Conservation (phyloP, 2,329 filamentous ascomycete genomes). For the Gaeumannomyces tritici region DNA sequence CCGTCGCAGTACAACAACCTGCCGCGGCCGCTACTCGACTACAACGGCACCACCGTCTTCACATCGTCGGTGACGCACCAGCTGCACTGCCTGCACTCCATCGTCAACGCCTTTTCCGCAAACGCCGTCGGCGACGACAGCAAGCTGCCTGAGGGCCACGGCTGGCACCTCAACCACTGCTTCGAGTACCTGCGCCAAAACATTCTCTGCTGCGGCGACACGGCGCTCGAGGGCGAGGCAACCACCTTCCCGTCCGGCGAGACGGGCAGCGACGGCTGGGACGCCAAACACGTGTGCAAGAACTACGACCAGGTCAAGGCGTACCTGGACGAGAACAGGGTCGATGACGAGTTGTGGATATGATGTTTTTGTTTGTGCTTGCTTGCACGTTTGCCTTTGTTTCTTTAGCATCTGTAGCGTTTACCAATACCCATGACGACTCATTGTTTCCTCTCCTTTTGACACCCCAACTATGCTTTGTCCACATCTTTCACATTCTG, state of each 20-base stretch:
- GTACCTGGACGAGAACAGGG: constrained; percentile 21
- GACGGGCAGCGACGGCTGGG: constrained; percentile 29
- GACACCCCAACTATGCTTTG: too few species aligned
- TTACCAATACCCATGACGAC: background rate
- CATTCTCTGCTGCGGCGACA: constrained; percentile 12
- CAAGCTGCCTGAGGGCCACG: constrained; percentile 20
- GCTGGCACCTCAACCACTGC: constrained; percentile 16
- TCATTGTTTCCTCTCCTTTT: too few species aligned
- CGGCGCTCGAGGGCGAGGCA: constrained; percentile 23
- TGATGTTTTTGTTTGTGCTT: constrained; percentile 9
- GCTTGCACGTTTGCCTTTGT: too few species aligned
- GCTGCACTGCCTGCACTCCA: constrained; percentile 31
- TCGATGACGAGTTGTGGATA: constrained; percentile 26
- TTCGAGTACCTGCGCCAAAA: constrained; percentile 13
- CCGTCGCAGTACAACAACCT: constrained; percentile 24
- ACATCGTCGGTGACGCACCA: constrained; percentile 34
- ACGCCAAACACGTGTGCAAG: constrained; percentile 10
- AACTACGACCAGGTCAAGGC: constrained; percentile 8
- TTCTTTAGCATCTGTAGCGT: background rate
- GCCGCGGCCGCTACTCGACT: constrained; percentile 22
- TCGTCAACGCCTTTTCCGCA: constrained; percentile 24
- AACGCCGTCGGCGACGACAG: constrained; percentile 15
- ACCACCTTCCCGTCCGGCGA: constrained; percentile 18
- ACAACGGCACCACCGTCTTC: constrained; percentile 23
- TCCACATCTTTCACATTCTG: too few species aligned